phyloP scores from a whole-genome alignment of 768 basidiomycete genomes.

The Asterophora lycoperdoides region DNA sequence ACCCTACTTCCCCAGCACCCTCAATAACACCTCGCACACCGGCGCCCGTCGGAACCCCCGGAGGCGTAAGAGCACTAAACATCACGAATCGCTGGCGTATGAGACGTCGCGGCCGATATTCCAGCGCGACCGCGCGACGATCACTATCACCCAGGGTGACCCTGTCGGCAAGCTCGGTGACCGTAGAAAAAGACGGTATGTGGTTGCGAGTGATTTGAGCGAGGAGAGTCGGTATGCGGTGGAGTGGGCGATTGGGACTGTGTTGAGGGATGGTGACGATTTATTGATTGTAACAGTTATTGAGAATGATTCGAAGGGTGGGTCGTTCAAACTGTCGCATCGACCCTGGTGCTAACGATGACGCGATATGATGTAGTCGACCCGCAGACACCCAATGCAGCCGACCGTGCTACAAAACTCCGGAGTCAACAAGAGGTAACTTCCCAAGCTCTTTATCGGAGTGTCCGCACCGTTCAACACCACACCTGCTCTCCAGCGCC shows the following conservation, averaged over 20 bases:
- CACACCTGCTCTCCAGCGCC: conserved; percentile 50
- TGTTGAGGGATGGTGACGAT: conserved; percentile 91
- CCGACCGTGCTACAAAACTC: conserved; percentile 75
- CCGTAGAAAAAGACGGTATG: conserved; percentile 64
- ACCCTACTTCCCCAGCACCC: conserved; percentile 74
- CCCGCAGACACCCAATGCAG: conserved; percentile 61
- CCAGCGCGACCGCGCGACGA: conserved; percentile 89
- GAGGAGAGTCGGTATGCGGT: conserved; percentile 94
- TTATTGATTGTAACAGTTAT: conserved; percentile 87
- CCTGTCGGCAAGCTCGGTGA: conserved; percentile 53
- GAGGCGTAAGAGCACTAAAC: conserved; percentile 57
- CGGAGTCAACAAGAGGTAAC: conserved; percentile 88
- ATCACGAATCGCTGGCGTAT: conserved; percentile 61
- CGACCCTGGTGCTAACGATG: conserved; percentile 1
- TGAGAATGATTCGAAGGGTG: conserved; percentile 89
- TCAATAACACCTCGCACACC: conserved; percentile 38
- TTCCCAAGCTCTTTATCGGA: background rate
- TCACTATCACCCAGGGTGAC: conserved; percentile 83
- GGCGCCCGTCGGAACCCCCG: conserved; percentile 44
- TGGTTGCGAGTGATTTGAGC: conserved; percentile 92
- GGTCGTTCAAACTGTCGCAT: conserved; percentile 17
- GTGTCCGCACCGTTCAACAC: background rate
- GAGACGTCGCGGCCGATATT: conserved; percentile 77
- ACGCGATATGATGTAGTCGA: conserved; percentile 45
- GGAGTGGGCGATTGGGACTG: conserved; percentile 98